These are phyloP conservation scores for Glaciozyma martinii DNA, from an alignment of 768 basidiomycete genomes.

Conservation along the genomic window DNA sequence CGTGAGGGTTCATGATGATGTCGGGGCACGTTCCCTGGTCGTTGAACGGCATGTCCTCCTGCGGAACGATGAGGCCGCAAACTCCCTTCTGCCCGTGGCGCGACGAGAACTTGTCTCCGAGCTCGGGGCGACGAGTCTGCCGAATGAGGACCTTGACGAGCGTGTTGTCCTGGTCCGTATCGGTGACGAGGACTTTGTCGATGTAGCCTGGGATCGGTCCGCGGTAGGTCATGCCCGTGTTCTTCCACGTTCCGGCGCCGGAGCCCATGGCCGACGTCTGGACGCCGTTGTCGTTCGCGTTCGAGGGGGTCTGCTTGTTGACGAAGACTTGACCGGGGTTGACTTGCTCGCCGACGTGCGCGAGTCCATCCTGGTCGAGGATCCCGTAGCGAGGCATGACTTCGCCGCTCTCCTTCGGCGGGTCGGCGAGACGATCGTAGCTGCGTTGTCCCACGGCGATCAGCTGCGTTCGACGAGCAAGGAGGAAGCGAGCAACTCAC, in stretches of 20 bases:
- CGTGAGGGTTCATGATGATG: constrained; percentile 99
- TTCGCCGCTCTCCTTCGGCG: constrained; percentile 70
- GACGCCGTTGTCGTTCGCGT: constrained; percentile 61
- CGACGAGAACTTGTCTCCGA: constrained; percentile 98
- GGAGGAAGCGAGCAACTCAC: constrained; percentile 48
- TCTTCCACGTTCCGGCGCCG: constrained; percentile 77
- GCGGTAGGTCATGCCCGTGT: constrained; percentile 86
- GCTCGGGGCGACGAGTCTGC: constrained; percentile 89
- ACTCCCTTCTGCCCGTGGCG: constrained; percentile 98
- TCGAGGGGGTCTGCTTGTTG: constrained; percentile 92
- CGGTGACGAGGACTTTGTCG: constrained; percentile 95
- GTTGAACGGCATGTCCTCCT: constrained; percentile 98
- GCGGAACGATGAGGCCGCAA: constrained; percentile 95
- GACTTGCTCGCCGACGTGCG: constrained; percentile 87
- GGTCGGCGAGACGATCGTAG: constrained; percentile 88
- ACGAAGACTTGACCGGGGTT: constrained; percentile 89
- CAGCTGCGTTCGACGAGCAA: background rate
- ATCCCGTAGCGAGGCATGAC: constrained; percentile 78
- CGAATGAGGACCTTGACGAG: constrained; percentile 95
- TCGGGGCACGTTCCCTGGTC: constrained; percentile 85
- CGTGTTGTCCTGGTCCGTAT: constrained; percentile 83
- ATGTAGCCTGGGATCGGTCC: constrained; percentile 86
- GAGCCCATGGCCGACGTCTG: constrained; percentile 34
- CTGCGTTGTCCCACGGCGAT: constrained; percentile 41
- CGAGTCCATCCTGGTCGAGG: constrained; percentile 84